Evolutionary conservation across 2,329 filamentous ascomycete species (phyloP).

Genomic region (Corinectria fuckeliana): DNA sequence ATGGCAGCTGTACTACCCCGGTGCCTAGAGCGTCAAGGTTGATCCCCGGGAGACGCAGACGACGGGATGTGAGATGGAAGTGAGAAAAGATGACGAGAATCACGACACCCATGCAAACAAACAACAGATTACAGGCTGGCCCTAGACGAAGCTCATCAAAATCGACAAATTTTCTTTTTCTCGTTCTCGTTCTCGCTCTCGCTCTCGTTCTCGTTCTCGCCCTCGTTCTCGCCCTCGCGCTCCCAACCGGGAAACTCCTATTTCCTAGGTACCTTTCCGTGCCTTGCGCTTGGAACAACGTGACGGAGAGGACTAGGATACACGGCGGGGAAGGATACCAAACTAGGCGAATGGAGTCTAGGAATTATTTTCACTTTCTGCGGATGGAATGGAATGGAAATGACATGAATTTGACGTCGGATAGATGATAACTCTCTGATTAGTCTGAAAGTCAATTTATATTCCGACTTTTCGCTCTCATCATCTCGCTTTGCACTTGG

Average conservation of each 20-base stretch:
- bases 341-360: background rate
- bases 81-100: background rate
- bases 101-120: background rate
- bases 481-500: background rate
- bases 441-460: background rate
- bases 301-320: background rate
- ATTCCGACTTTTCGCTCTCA: background rate
- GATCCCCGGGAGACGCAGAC: background rate
- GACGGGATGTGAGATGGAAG: background rate
- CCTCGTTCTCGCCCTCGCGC: background rate
- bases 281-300: background rate
- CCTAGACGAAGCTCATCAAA: background rate
- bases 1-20: conserved; percentile 19
- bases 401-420: background rate
- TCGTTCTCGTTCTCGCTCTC: background rate
- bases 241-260: background rate
- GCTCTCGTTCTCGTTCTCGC: background rate
- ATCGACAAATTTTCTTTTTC: background rate
- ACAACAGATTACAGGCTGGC: background rate
- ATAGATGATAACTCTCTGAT: background rate
- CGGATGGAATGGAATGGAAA: background rate
- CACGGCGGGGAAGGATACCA: background rate
- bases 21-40: conserved; percentile 4
- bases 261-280: background rate
- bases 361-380: background rate